Base-by-base conservation (phyloP, 2,329 filamentous ascomycete species). In the Salinomyces thailandicus region DNA sequence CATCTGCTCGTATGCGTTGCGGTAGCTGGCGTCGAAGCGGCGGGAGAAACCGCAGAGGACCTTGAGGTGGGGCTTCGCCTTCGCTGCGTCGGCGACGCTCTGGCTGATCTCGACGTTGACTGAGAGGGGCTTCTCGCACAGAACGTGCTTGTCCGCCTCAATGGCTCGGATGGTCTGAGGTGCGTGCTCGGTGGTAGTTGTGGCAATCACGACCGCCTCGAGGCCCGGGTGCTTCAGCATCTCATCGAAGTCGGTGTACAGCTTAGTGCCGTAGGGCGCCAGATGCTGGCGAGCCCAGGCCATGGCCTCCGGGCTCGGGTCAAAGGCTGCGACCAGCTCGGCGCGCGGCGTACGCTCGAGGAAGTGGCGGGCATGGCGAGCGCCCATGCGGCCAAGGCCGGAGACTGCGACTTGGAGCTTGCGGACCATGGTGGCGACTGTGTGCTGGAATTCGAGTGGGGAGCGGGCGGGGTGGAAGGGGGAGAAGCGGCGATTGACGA, bases 11-110 rank as follows among this genome's bases (percentile, higher is more conserved):
- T 64, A 67, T 14, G 77, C 78, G 34, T 77, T 68, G 38, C 74
- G 67, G 62, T 81, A 81, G 27, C 72, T 77, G 30, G 67, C 62
- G 48, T 82, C 79, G 62, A 82, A 82, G 38, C 75, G 72, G 18
- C 75, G 70, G 4, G 72, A 77, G 63, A 79, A 79, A 5, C 75
- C 76, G 48, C 73, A 77, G 64, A 81, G 72, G 37, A 81, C 74
- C 55, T 80, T 81, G 14, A 77, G 65, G 35, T 77, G 54, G 1
- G 75, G 75, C 35, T 70, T 67, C 42, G 63, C 62, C 39, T 60
- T 57, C 17, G 74, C 72, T 5, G 72, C 72, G 32, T 72, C 66
- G 42, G 80, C 63, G 27, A 81, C 75, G 14, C 67, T 61, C 62
- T 77, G 69, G 34, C 71, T 74, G 34, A 76, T 62, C 45, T 77